Conservation (phyloP, 2,329 filamentous ascomycete species). For the Stagonosporopsis rhizophila region DNA sequence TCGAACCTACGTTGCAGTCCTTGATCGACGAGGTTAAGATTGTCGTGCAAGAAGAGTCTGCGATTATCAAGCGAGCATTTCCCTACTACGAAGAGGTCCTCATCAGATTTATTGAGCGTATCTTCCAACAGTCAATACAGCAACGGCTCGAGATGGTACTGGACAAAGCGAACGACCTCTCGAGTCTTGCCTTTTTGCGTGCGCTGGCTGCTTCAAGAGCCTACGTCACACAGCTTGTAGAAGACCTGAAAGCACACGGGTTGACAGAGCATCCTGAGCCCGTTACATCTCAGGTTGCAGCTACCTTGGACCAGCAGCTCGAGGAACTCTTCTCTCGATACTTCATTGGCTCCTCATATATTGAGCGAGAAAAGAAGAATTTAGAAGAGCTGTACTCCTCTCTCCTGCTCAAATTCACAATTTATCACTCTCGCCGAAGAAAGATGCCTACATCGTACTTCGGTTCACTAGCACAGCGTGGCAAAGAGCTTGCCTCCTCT, state of each 20-base stretch:
- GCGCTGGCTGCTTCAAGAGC: slow-evolving; percentile 88
- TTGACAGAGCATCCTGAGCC: slow-evolving; percentile 94
- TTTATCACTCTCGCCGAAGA: slow-evolving; percentile 89
- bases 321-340: slow-evolving; percentile 72
- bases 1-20: slow-evolving; percentile 91
- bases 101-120: slow-evolving; percentile 88
- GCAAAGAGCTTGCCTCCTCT: slow-evolving; percentile 84
- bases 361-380: slow-evolving; percentile 69
- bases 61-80: slow-evolving; percentile 95
- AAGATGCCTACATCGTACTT: slow-evolving; percentile 92
- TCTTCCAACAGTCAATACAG: slow-evolving; percentile 98
- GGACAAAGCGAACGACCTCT: slow-evolving; percentile 91
- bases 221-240: slow-evolving; percentile 86
- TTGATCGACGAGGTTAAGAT: slow-evolving; percentile 93
- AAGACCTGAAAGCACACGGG: slow-evolving; percentile 92
- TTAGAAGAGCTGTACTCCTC: slow-evolving; percentile 88
- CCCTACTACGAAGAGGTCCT: slow-evolving; percentile 95
- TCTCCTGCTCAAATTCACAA: slow-evolving; percentile 92
- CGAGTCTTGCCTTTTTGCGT: slow-evolving; percentile 87
- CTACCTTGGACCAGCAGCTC: slow-evolving; percentile 70
- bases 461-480: slow-evolving; percentile 86
- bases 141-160: slow-evolving; percentile 94
- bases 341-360: slow-evolving; percentile 70
- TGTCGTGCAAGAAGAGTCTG: slow-evolving; percentile 95
- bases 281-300: slow-evolving; percentile 83